These are phyloP conservation scores for Lomentospora prolificans DNA, from an alignment of 2,329 filamentous ascomycete genomes.

Conservation along the genomic window DNA sequence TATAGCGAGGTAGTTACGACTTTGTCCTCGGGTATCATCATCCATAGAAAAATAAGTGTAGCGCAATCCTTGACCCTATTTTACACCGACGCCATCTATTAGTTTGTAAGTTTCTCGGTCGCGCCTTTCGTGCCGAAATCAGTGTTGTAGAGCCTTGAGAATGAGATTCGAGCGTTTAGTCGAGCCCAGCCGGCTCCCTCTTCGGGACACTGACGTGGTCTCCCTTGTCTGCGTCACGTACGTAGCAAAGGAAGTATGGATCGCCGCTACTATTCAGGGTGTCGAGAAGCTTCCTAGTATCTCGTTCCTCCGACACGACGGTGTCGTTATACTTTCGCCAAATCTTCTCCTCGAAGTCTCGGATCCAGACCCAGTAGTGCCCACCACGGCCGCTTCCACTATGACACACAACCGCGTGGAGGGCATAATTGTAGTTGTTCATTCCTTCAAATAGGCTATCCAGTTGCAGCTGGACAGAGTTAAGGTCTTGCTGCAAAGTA, in stretches of 20 bases:
- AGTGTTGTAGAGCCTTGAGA: too few species aligned
- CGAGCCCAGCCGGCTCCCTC: constrained; percentile 16
- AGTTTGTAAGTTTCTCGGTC: not conserved
- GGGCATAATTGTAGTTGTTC: constrained; percentile 60
- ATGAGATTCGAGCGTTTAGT: too few species aligned
- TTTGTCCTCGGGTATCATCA: not conserved
- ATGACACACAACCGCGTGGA: constrained; percentile 92
- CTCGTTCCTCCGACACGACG: constrained; percentile 39
- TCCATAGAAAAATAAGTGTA: not conserved
- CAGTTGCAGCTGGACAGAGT: constrained; percentile 19
- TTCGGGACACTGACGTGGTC: constrained; percentile 38
- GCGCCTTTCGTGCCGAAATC: too few species aligned
- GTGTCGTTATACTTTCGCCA: constrained; percentile 97
- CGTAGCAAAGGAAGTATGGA: constrained; percentile 76
- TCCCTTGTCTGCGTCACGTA: constrained; percentile 56
- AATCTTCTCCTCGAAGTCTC: constrained; percentile 68
- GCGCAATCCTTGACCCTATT: not conserved
- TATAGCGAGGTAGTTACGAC: not conserved
- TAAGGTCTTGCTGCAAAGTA: constrained; percentile 28
- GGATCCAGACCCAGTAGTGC: constrained; percentile 97
- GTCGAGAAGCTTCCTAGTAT: constrained; percentile 59
- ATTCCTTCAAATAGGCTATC: constrained; percentile 51
- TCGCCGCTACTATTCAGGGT: constrained; percentile 60
- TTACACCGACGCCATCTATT: not conserved
- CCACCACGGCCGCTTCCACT: constrained; percentile 63